Percentiles rank a stretch among this genome's conserved stretches.
Conservation (phyloP, 805 yeast species). For the Cyberlindnera petersonii region DNA sequence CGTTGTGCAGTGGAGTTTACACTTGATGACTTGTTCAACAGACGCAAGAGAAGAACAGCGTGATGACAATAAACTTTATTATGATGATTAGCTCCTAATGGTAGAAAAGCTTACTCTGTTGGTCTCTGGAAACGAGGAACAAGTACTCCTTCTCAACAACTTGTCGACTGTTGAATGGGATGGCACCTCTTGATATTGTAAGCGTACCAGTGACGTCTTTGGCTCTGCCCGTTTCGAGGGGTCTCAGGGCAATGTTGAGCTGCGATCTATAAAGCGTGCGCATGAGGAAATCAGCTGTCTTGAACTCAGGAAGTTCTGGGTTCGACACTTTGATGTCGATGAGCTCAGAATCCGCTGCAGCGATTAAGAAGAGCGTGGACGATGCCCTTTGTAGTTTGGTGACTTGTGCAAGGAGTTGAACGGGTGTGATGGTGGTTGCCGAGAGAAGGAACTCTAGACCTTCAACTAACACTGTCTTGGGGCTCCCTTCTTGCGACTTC, state of each 20-base stretch:
- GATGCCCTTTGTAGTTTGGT: slow-evolving; percentile 32
- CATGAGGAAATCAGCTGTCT: slow-evolving; percentile 43
- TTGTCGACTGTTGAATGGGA: slow-evolving; percentile 18
- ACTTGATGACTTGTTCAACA: slow-evolving; percentile 62
- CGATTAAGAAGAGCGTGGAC: slow-evolving; percentile 34
- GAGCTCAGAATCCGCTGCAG: slow-evolving; percentile 39
- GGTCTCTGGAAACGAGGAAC: slow-evolving; percentile 54
- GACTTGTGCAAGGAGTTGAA: slow-evolving; percentile 34
- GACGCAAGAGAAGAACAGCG: slow-evolving; percentile 13
- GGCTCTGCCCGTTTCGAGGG: slow-evolving; percentile 77
- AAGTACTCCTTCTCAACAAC: slow-evolving; percentile 61
- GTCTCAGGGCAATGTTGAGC: slow-evolving; percentile 53
- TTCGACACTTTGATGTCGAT: slow-evolving; percentile 29
- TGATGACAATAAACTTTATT: not conserved
- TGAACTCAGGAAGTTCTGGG: slow-evolving; percentile 33
- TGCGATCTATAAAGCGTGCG: slow-evolving; percentile 48
- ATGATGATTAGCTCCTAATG: slow-evolving; percentile 25
- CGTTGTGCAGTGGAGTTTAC: slow-evolving; percentile 89
- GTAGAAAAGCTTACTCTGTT: slow-evolving; percentile 36
- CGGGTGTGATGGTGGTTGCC: slow-evolving; percentile 37
- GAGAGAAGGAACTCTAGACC: slow-evolving; percentile 44
- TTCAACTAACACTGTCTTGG: slow-evolving; percentile 39
- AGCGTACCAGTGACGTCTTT: slow-evolving; percentile 76
- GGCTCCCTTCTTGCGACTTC: not conserved
- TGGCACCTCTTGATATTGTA: slow-evolving; percentile 50